Percentiles rank a stretch among this genome's conserved stretches.
Evolutionary conservation across 495 filamentous ascomycete genomes (phyloP).

Genomic region (Hypomontagnella submonticulosa): DNA sequence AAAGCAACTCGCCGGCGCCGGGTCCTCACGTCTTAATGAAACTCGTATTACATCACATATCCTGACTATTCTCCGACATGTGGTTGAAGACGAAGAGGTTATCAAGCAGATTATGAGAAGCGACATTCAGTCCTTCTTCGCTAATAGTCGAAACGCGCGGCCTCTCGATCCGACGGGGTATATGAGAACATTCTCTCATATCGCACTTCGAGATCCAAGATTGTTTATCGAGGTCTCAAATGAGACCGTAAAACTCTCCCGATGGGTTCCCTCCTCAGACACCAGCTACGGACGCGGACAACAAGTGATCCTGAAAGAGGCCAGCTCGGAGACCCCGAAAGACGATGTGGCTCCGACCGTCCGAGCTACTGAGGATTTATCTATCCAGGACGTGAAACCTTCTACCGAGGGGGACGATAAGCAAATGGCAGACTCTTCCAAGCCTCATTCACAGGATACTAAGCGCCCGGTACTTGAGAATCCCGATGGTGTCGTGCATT

Average conservation of each 20-base stretch:
- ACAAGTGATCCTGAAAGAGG: conserved; percentile 49
- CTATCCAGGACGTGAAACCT: conserved; percentile 63
- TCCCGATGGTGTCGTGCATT: conserved; percentile 95
- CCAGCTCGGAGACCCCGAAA: conserved; percentile 48
- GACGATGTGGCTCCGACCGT: conserved; percentile 57
- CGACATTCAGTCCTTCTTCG: conserved; percentile 76
- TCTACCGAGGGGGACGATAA: conserved; percentile 63
- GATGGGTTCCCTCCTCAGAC: conserved; percentile 57
- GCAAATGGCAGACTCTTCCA: conserved; percentile 68
- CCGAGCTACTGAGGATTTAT: conserved; percentile 66
- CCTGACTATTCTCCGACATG: conserved; percentile 89
- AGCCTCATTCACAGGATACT: conserved; percentile 66
- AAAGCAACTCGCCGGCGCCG: conserved; percentile 83
- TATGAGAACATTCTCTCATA: conserved; percentile 77
- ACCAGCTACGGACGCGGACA: conserved; percentile 62
- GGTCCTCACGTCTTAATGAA: conserved; percentile 78
- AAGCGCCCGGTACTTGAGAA: conserved; percentile 91
- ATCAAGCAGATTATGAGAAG: conserved; percentile 92
- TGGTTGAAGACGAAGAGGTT: conserved; percentile 92
- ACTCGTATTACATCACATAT: conserved; percentile 67
- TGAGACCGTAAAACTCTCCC: conserved; percentile 80
- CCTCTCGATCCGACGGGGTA: conserved; percentile 74
- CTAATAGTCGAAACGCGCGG: conserved; percentile 73
- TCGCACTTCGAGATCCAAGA: conserved; percentile 84
- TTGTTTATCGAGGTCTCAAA: conserved; percentile 92